Percentiles rank a stretch among this genome's conserved stretches.
These are phyloP conservation scores for Sclerotinia spermophila DNA, from an alignment of 2,329 filamentous ascomycete genomes.

Conservation along the genomic window DNA sequence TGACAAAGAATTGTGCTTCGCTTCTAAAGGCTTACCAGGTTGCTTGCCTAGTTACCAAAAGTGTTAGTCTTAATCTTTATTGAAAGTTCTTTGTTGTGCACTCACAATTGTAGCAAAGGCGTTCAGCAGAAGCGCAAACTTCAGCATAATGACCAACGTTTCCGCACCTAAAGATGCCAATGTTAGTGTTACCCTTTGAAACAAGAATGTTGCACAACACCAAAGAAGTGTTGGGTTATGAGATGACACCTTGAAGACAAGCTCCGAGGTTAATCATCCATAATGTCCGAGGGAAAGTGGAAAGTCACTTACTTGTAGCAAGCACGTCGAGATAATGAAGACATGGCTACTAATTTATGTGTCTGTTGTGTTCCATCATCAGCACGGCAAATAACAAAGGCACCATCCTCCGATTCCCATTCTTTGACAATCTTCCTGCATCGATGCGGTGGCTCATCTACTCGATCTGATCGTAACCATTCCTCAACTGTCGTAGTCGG, in stretches of 20 bases:
- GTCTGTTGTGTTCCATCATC: conserved; percentile 38
- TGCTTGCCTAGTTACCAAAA: conserved; percentile 61
- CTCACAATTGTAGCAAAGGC: conserved; percentile 99
- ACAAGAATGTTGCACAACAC: background rate
- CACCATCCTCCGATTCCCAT: conserved; percentile 35
- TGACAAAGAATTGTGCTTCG: background rate
- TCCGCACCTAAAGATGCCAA: conserved; percentile 48
- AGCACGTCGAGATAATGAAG: conserved; percentile 75
- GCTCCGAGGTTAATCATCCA: background rate
- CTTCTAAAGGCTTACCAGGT: conserved; percentile 52
- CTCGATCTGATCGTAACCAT: conserved; percentile 33
- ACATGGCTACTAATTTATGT: conserved; percentile 52
- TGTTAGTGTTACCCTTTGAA: conserved; percentile 12
- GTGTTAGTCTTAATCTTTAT: conserved; percentile 16
- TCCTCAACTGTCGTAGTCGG: conserved; percentile 35
- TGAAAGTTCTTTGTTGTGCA: conserved; percentile 22
- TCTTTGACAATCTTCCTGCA: conserved; percentile 36
- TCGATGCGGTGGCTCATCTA: conserved; percentile 36
- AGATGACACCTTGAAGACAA: background rate
- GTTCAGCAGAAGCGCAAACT: conserved; percentile 96
- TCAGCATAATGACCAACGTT: conserved; percentile 79
- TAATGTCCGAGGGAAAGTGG: background rate
- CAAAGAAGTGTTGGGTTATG: background rate
- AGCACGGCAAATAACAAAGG: conserved; percentile 39
- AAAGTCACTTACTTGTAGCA: conserved; percentile 50